A percentile compares a stretch with the other conserved stretches of the same genome.
These are phyloP conservation scores for Akanthomyces muscarius DNA, from an alignment of 2,329 filamentous ascomycete species.

Conservation along the genomic window DNA sequence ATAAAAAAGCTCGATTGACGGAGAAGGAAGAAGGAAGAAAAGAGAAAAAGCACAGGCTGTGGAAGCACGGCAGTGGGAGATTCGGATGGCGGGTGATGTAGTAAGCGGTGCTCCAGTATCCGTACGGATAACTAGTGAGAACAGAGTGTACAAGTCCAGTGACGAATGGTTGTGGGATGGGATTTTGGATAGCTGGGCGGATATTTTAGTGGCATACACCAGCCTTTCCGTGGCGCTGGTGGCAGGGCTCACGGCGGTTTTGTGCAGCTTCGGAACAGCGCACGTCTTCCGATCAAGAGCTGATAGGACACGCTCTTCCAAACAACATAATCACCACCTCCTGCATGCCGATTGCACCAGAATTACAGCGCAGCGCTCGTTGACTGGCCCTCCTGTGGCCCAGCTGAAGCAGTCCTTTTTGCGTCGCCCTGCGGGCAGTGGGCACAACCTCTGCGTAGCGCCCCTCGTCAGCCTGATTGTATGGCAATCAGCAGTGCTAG, in stretches of 20 bases:
- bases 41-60: not conserved
- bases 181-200: not conserved
- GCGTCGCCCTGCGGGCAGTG: not conserved
- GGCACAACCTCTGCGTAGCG: not conserved
- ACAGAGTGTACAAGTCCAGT: not conserved
- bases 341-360: constrained; percentile 1
- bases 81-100: not conserved
- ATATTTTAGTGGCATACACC: not conserved
- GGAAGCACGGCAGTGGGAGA: not conserved
- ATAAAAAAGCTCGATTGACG: not conserved
- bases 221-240: not conserved
- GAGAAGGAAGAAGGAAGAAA: not conserved
- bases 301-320: not conserved
- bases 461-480: not conserved
- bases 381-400: not conserved
- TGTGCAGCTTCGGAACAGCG: not conserved
- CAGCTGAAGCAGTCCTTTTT: constrained; percentile 2
- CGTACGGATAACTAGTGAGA: not conserved
- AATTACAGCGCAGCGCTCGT: not conserved
- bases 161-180: not conserved
- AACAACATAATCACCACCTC: not conserved
- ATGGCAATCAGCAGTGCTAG: constrained; percentile 7
- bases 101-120: not conserved
- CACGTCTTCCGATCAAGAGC: too few relatives aligned
- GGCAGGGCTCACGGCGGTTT: not conserved